These are phyloP conservation scores for Rhizoclosmatium globosum DNA, from an alignment of 192 early-diverging fungal species.

Conservation along the genomic window DNA sequence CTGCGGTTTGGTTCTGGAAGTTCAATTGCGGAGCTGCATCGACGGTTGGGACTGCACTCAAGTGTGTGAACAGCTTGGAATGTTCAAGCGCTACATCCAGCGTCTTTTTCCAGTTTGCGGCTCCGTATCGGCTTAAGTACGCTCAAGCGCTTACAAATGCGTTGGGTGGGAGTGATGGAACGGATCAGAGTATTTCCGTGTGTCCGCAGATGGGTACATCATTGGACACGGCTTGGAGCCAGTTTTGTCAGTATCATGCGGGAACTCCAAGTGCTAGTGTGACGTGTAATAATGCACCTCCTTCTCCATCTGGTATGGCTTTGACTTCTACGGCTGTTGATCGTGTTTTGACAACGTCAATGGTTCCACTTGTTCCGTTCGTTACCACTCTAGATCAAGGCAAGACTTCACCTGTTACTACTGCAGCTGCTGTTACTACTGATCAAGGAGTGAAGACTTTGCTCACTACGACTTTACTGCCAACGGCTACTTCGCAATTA, in stretches of 20 bases:
- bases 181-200: not conserved
- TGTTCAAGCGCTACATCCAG: constrained; percentile 1
- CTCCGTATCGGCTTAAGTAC: not conserved
- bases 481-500: too few relatives aligned
- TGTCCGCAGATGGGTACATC: constrained; percentile 16
- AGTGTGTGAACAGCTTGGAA: constrained; percentile 1
- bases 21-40: not conserved
- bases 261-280: not conserved
- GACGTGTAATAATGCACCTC: too few relatives aligned
- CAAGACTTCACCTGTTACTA: too few relatives aligned
- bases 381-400: too few relatives aligned
- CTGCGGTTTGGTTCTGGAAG: constrained; percentile 30
- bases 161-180: not conserved
- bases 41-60: not conserved
- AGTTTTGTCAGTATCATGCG: constrained; percentile 27
- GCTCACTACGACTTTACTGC: too few relatives aligned
- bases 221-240: not conserved
- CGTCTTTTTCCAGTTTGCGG: constrained; percentile 7
- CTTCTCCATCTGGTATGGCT: too few relatives aligned
- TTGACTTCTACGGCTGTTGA: too few relatives aligned
- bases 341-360: too few relatives aligned
- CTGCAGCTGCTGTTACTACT: too few relatives aligned
- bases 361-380: too few relatives aligned
- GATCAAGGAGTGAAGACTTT: too few relatives aligned
- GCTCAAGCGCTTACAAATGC: not conserved